Base-by-base conservation (phyloP, 176 grass and related monocot species). In the Pharus latifolius region DNA sequence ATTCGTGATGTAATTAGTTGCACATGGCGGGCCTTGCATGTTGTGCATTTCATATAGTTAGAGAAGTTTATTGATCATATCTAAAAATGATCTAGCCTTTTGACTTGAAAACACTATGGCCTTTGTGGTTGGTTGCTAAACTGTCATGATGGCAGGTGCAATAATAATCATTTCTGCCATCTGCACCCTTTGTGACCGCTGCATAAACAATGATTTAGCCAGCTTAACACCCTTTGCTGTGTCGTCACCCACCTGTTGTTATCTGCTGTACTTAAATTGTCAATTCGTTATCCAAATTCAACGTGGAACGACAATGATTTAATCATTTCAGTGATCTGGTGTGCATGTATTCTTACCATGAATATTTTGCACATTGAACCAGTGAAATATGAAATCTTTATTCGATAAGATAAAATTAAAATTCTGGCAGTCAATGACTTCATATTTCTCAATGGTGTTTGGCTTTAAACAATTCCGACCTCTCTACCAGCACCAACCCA, bases 11-110 rank as follows among this genome's bases (percentile, higher is more conserved):
- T 79, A 67, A 57, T 71, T 73, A 63, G 82, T 57, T 13, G 44
- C 77, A 81, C 83, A 81, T 81, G 83, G 70, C 78, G 63, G 70
- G 77, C 70, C 70, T 85, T 40, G 23, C 73, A 65, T 57, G 40
- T 49, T 23, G 26, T 59, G 68, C 69, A 53, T 60, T 74, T 61
- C 52, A 34, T 70, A 49, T 53, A 75, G 56, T 80, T 37, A 54
- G 69, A 85, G 37, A 56, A 40, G 49, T 58, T 47, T 63, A 37
- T 57, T 73, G 51, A 65, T 80, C 57, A 61, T 69, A 34, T 67
- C 65, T 48, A 56, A 20, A 41, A 69, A 45, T 48, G 63, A 70
- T 81, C 57, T 35, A 59, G 11, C 64, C 57, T 86, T 76, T 85
- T 51, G 57, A 86, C 71, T 76, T 70, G 41, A 70, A 80, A 76